Evolutionary conservation across 805 yeast genomes (phyloP), one percentile per base, ranked within the genome.

Genomic region (Candida sakaeoensis): DNA sequence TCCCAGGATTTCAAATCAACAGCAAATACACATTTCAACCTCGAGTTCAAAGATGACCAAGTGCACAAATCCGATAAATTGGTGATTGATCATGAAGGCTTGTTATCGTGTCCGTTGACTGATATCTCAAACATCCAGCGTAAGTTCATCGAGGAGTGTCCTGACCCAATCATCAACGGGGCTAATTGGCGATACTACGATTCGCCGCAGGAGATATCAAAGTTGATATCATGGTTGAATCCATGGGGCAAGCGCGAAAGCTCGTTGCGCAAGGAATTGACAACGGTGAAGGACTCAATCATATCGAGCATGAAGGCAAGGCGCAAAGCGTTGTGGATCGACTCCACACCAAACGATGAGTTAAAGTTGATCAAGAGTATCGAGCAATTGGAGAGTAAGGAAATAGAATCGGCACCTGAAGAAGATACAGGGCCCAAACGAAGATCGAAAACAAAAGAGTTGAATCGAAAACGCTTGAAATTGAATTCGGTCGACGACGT

Each of bases 201-300:
- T 48, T 63, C 55, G 2, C 67, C 73, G 0, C 75, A 71, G n/a
- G 82, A 83, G 28, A 58, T 88, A 23, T 76, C 74, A 1, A 55
- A 55, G 10, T 54, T 90, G 18, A 42, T 81, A 7, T 55, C 61
- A n/a, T 83, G 91, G 87, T 64, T 89, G 36, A 80, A 83, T 49
- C 79, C 77, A 3, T 78, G 82, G 74, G 96, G 96, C 2, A 67
- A 64, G 37, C 65, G 95, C 33, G 97, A 89, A 53, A 70, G 79
- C 13, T 69, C 64, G 26, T 68, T 90, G 34, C 63, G 77, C 28
- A 82, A 81, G 49, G 95, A 85, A 50, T 55, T 86, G 31, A 54
- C 61, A 6, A 58, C 62, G 3, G 69, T 79, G 17, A 72, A 75
- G 46, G 82, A 76, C 8, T 71, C 74, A 13, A 69, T 85, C 17